Base-by-base conservation (phyloP, 768 basidiomycete genomes). In the Mycena polygramma region DNA sequence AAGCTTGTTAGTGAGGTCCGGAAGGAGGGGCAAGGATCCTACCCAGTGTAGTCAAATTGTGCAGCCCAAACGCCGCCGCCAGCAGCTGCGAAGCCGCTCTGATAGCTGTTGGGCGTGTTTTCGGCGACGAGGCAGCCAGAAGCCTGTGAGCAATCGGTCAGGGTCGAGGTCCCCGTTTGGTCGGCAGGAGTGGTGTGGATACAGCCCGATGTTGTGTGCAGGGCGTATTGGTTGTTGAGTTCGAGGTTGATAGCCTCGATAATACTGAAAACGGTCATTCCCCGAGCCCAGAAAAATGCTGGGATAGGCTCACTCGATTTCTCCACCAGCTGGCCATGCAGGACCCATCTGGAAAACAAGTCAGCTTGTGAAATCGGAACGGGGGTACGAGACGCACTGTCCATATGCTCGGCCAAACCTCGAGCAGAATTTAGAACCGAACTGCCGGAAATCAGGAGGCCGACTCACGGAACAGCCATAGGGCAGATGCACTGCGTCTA, bases 161-260 rank as follows among this genome's bases (percentile, higher is more conserved):
- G 86, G 45, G 87, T 76, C 0, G 88, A 83, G 5, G 75, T 81
- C 41, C 91, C 91, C 19, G 86, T 80, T 83, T 89, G 78, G 77
- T 77, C 39, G 70, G 81, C 58, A 74, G 83, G 69, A 76, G 79
- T 70, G 77, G 84, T 49, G 76, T 75, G 39, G 14, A 76, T 70
- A 72, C 85, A 87, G 4, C 85, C 85, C 4, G 75, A 76, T 0
- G 77, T 85, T 0, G 94, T 92, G 77, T 96, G 95, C n/a, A 96
- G 80, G 0, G 94, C 88, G 81, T 92, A 89, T 76, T 94, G 93
- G 73, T 94, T 94, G 71, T 84, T 81, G 10, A 81, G 79, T 79
- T 91, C 88, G 59, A 86, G 74, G 80, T 97, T 96, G 71, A 96
- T 93, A 13, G 89, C 92, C 79, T 97, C 96, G 64, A 96, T 89